Base-by-base conservation (phyloP, 768 basidiomycete species). In the Pleurotus cornucopiae region DNA sequence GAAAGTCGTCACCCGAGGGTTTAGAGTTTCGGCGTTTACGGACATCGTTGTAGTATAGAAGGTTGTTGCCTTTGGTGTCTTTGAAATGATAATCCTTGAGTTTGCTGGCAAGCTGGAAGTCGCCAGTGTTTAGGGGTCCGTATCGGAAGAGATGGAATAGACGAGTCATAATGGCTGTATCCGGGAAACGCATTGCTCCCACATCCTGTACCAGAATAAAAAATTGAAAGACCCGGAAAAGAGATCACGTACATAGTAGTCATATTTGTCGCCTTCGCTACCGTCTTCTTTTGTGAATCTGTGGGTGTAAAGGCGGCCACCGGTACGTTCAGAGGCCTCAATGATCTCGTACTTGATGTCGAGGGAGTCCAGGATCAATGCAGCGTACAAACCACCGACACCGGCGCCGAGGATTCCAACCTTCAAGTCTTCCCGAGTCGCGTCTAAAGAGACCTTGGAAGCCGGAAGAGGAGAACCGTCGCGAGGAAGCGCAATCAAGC, bases 281-380 rank as follows among this genome's bases (percentile, higher is more conserved):
- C 62, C 49, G 2, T 57, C 51, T 20, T 13, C 13, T 18, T 52
- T 41, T 3, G 11, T 39, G 60, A 81, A 80, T 7, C 64, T 65
- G 55, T 80, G 64, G 0, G 80, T 81, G 57, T 61, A 73, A 41
- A 78, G 63, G 14, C 77, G 72, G 23, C 80, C 80, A 2, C 80
- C 80, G 25, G 63, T 54, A 12, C 73, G 73, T 23, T 64, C 61
- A 1, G 66, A 63, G 21, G 72, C 74, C 61, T 81, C 80, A n/a
- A 81, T 57, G 44, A 80, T 76, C 16, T 77, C 71, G 63, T 76
- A 81, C 5, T 64, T 56, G 59, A 80, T 73, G 1, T 63, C 70
- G 7, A 78, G 68, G 5, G 63, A 64, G 30, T 80, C 69, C 13
- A 81, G 68, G 0, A 81, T 76, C 65, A 80, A 62, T 1, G 75